Conservation (phyloP, 2,329 filamentous ascomycete species). For the Myotisia sp. region DNA sequence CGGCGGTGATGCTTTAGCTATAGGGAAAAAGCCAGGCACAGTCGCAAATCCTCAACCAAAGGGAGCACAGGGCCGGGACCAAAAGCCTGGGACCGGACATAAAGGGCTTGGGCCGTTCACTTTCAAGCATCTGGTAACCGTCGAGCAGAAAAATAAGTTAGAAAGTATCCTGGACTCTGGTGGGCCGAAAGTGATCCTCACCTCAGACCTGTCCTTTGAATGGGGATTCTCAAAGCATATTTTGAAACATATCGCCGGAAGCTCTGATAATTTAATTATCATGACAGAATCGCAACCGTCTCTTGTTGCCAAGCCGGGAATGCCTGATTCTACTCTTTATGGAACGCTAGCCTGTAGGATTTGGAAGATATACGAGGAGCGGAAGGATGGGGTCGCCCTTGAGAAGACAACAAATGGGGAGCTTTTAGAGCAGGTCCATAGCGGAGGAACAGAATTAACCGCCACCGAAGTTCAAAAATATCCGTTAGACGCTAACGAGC, state of each 20-base stretch:
- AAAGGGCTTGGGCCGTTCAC: conserved; percentile 62
- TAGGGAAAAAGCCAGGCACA: conserved; percentile 23
- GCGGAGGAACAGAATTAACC: conserved; percentile 47
- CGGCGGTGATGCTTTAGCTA: conserved; percentile 23
- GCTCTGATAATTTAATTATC: conserved; percentile 70
- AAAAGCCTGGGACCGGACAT: conserved; percentile 21
- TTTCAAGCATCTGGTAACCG: conserved; percentile 67
- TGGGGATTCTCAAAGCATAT: conserved; percentile 89
- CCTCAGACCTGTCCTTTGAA: conserved; percentile 76
- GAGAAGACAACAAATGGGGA: conserved; percentile 44
- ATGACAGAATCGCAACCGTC: conserved; percentile 54
- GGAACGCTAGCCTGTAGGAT: conserved; percentile 62
- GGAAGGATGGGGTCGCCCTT: conserved; percentile 47
- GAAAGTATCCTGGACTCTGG: conserved; percentile 48
- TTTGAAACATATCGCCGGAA: conserved; percentile 57
- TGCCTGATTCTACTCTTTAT: too few relatives aligned
- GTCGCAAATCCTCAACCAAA: conserved; percentile 30
- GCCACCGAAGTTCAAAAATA: conserved; percentile 48
- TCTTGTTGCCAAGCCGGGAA: conserved; percentile 29
- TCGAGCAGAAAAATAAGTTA: conserved; percentile 71
- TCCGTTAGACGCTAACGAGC: conserved; percentile 59
- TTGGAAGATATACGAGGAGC: conserved; percentile 66
- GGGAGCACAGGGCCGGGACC: conserved; percentile 22
- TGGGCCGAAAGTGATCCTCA: conserved; percentile 61
- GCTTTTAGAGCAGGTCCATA: conserved; percentile 52